phyloP scores from a whole-genome alignment of 1,139 yeast genomes.

The Yamadazyma friedrichii region DNA sequence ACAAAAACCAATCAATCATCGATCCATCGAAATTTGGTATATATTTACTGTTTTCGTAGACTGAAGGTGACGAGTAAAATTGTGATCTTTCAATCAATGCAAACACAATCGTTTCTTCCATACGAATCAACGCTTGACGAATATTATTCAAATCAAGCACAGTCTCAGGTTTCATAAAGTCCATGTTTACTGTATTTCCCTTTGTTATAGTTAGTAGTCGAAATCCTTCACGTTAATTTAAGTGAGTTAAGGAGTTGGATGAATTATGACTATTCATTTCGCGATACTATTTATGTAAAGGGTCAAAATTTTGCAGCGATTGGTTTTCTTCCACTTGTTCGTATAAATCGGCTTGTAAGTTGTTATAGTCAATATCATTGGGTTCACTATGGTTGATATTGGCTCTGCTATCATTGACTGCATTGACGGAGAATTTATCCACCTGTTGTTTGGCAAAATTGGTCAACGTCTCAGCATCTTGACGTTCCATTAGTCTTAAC shows the following conservation, averaged over 20 bases:
- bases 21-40: conserved; percentile 76
- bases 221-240: too few species aligned
- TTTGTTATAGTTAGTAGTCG: too few species aligned
- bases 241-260: too few species aligned
- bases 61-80: conserved; percentile 72
- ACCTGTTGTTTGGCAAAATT: conserved; percentile 34
- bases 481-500: conserved; percentile 18
- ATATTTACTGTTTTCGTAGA: conserved; percentile 61
- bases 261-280: too few species aligned
- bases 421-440: conserved; percentile 8
- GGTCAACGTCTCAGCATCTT: conserved; percentile 31
- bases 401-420: background rate
- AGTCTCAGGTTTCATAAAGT: conserved; percentile 79
- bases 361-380: background rate
- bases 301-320: too few species aligned
- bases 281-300: too few species aligned
- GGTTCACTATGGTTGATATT: background rate
- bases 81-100: conserved; percentile 91
- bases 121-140: conserved; percentile 78
- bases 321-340: background rate
- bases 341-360: background rate
- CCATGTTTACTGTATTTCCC: conserved; percentile 62
- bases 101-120: conserved; percentile 96
- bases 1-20: conserved; percentile 81
- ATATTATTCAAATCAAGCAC: conserved; percentile 81